These are phyloP conservation scores for Urochloa ruziziensis DNA, from an alignment of 176 grass and related monocot species.

Conservation along the genomic window DNA sequence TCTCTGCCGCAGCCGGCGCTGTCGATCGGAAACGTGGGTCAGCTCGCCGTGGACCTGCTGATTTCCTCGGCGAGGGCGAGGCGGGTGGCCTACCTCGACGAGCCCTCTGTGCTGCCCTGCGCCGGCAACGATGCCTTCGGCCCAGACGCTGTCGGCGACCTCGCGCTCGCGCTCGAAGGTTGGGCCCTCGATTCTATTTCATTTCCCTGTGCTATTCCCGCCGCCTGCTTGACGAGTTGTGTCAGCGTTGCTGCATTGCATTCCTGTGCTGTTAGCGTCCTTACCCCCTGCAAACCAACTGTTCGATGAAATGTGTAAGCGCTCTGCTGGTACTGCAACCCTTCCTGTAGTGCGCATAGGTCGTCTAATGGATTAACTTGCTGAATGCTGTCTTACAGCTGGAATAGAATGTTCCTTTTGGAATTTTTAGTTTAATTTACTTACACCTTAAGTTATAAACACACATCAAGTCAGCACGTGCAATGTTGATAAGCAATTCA, in stretches of 20 bases:
- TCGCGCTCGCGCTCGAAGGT: constrained; percentile 84
- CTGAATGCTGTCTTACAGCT: not conserved
- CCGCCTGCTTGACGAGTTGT: constrained; percentile 20
- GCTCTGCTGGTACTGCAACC: not conserved
- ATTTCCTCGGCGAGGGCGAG: constrained; percentile 57
- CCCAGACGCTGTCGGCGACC: constrained; percentile 60
- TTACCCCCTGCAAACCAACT: constrained; percentile 1
- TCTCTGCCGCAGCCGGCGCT: constrained; percentile 64
- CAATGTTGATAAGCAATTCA: not conserved
- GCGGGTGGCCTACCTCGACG: constrained; percentile 79
- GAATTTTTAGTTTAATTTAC: not conserved
- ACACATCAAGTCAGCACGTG: not conserved
- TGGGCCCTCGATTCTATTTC: not conserved
- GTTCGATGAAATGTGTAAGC: constrained; percentile 40
- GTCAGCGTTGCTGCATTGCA: not conserved
- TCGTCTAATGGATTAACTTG: not conserved
- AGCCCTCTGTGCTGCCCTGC: constrained; percentile 80
- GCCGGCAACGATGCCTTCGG: constrained; percentile 88
- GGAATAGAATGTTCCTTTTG: not conserved
- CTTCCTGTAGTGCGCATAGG: not conserved
- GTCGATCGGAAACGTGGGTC: constrained; percentile 96
- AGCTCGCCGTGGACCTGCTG: constrained; percentile 82
- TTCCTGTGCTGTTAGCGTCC: not conserved
- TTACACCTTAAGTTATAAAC: not conserved
- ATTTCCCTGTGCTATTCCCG: not conserved